phyloP scores from a whole-genome alignment of 257 asterid species.

The Asclepias syriaca region DNA sequence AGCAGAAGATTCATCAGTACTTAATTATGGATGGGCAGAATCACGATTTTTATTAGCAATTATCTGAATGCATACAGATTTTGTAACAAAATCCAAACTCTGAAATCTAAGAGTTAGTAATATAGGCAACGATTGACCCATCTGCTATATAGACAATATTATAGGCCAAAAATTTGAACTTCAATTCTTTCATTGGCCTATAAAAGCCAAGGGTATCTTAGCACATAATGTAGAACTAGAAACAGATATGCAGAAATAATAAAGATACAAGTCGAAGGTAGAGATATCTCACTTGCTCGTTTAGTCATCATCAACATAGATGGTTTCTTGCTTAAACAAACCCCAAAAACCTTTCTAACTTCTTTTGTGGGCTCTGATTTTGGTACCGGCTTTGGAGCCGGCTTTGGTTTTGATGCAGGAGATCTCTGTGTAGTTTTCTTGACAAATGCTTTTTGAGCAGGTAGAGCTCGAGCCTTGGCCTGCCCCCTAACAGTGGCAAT shows the following conservation, averaged over 20 bases:
- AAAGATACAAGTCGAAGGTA: slow-evolving; percentile 2
- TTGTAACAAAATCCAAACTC: neutral
- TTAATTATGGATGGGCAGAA: neutral
- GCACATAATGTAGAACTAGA: neutral
- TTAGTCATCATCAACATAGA: slow-evolving; percentile 78
- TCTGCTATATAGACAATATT: neutral
- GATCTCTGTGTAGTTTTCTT: slow-evolving; percentile 35
- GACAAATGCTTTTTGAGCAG: slow-evolving; percentile 63
- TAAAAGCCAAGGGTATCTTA: slow-evolving; percentile 6
- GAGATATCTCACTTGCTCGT: slow-evolving; percentile 14
- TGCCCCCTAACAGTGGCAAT: slow-evolving; percentile 80
- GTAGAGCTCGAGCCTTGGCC: slow-evolving; percentile 74
- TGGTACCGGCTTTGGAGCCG: slow-evolving; percentile 35
- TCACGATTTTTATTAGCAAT: neutral
- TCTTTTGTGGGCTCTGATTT: slow-evolving; percentile 49
- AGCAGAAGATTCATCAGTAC: neutral
- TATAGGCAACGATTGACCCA: neutral
- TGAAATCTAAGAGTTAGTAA: neutral
- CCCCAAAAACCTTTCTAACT: slow-evolving; percentile 87
- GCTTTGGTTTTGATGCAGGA: slow-evolving; percentile 33
- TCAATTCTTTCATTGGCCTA: neutral
- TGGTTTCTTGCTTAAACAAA: slow-evolving; percentile 86
- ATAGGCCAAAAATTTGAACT: slow-evolving; percentile 1
- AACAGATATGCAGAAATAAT: slow-evolving; percentile 1
- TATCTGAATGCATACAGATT: neutral